Conservation (phyloP, 495 filamentous ascomycete species). For the Hypoxylon crocopeplum region DNA sequence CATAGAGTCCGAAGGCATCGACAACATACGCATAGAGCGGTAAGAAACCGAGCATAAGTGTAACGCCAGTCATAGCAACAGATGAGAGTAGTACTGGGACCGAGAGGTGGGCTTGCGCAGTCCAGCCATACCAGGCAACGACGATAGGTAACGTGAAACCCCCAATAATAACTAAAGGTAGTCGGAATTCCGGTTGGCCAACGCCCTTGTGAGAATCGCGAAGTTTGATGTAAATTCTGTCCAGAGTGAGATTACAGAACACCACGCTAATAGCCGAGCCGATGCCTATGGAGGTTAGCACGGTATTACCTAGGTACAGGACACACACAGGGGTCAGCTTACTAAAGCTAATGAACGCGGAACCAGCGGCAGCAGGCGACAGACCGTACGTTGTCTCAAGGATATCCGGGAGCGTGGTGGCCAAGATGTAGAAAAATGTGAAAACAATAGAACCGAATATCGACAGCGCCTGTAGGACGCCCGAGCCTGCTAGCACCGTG, state of each 20-base stretch:
- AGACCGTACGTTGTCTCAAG: constrained; percentile 55
- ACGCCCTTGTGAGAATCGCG: constrained; percentile 46
- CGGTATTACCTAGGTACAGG: background rate
- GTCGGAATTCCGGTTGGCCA: constrained; percentile 56
- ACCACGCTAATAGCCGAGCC: constrained; percentile 58
- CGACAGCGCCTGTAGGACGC: constrained; percentile 57
- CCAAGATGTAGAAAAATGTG: constrained; percentile 60
- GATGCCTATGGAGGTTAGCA: constrained; percentile 51
- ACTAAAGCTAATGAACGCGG: constrained; percentile 60
- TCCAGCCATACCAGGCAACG: constrained; percentile 58
- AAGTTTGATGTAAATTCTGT: constrained; percentile 60
- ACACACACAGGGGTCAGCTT: constrained; percentile 33
- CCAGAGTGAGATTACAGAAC: constrained; percentile 52
- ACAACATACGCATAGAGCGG: constrained; percentile 63
- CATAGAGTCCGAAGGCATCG: constrained; percentile 62
- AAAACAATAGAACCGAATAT: constrained; percentile 59
- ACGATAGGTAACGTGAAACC: constrained; percentile 50
- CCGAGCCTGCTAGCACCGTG: constrained; percentile 53
- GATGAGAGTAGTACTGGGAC: constrained; percentile 50
- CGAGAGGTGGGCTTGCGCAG: constrained; percentile 46
- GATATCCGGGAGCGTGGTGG: constrained; percentile 60
- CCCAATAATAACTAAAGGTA: constrained; percentile 57
- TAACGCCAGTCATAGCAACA: constrained; percentile 45
- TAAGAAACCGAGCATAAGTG: constrained; percentile 53
- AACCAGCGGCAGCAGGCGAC: constrained; percentile 52